Evolutionary conservation across 148 eudicot genomes (phyloP), one percentile per base, ranked within the genome.

Genomic region (Camellia lanceoleosa): DNA sequence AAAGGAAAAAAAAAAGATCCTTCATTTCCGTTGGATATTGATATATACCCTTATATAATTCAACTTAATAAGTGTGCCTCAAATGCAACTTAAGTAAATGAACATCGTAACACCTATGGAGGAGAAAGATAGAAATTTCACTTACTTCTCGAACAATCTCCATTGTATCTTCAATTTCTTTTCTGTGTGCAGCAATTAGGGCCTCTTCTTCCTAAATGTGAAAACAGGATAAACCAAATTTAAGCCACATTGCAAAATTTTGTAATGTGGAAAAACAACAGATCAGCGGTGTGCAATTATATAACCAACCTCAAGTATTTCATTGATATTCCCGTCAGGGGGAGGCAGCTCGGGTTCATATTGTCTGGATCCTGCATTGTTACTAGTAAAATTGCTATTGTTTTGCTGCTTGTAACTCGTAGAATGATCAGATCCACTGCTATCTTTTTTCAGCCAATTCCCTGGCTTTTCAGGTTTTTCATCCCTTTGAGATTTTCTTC

Each of bases 91-190:
- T 55, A 12, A 2, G 3, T 49, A 65, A 14, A 11, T 68, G 71
- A 18, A 68, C 7, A 68, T 68, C 49, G n/a, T 10, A 43, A 6
- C 38, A 46, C 9, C n/a, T 18, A 46, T 1, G 52, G 52, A 68
- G 72, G 52, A n/a, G 41, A 70, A 46, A 70, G 38, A 67, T 5
- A 43, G 68, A 43, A 78, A 75, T 44, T 70, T 62, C 80, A 85
- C 97, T 90, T 89, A 94, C 99, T 84, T 97, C 99, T 78, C 98
- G 99, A 69, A 97, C 99, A 56, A 97, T 94, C 89, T 94, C 99
- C 99, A 97, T 97, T 3, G 99, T 97, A 81, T 97, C 99, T 84
- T 97, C 99, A 56, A 97, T 97, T 88, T 97, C 99, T 85, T 97
- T 97, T 81, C 99, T 90, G 76, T 97, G 99, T 56, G 99, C 99